A percentile compares a stretch with the other conserved stretches of the same genome.
These are phyloP conservation scores for Phytopythium litorale DNA, from an alignment of 352 stramenopile genomes.

Conservation along the genomic window DNA sequence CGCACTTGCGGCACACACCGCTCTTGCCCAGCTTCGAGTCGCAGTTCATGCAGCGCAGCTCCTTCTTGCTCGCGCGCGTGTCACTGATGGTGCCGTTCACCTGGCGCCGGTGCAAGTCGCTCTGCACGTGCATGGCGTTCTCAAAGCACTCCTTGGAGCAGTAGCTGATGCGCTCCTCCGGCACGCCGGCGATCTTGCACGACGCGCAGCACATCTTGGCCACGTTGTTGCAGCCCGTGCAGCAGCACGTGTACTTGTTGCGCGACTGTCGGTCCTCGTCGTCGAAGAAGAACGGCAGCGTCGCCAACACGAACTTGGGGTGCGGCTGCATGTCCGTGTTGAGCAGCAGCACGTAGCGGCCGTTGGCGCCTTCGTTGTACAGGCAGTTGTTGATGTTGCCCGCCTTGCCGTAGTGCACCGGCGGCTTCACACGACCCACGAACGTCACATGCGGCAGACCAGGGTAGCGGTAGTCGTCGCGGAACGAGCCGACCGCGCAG, in stretches of 20 bases:
- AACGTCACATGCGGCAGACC: slow-evolving; percentile 76
- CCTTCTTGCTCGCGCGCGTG: slow-evolving; percentile 64
- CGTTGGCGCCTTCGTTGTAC: slow-evolving; percentile 85
- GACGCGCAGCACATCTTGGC: slow-evolving; percentile 83
- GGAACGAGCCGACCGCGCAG: slow-evolving; percentile 77
- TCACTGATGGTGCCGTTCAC: slow-evolving; percentile 80
- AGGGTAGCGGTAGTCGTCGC: slow-evolving; percentile 84
- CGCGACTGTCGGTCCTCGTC: slow-evolving; percentile 74
- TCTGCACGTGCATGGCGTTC: slow-evolving; percentile 75
- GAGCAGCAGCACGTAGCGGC: slow-evolving; percentile 73
- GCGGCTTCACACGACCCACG: slow-evolving; percentile 72
- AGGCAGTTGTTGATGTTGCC: slow-evolving; percentile 90
- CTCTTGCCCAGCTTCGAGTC: slow-evolving; percentile 67
- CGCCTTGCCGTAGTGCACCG: slow-evolving; percentile 78
- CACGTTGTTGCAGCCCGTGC: slow-evolving; percentile 70
- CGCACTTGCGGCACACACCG: slow-evolving; percentile 78
- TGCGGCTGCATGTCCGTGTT: slow-evolving; percentile 87
- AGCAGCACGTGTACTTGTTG: slow-evolving; percentile 80
- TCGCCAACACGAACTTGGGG: slow-evolving; percentile 78
- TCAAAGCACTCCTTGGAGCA: slow-evolving; percentile 89
- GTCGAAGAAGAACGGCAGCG: slow-evolving; percentile 85
- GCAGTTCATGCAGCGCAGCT: slow-evolving; percentile 72
- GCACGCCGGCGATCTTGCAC: slow-evolving; percentile 81
- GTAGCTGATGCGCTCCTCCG: slow-evolving; percentile 81
- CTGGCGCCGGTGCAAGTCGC: slow-evolving; percentile 73